phyloP scores from a whole-genome alignment of 306 rosid genomes.

The Vigna nakashimae region DNA sequence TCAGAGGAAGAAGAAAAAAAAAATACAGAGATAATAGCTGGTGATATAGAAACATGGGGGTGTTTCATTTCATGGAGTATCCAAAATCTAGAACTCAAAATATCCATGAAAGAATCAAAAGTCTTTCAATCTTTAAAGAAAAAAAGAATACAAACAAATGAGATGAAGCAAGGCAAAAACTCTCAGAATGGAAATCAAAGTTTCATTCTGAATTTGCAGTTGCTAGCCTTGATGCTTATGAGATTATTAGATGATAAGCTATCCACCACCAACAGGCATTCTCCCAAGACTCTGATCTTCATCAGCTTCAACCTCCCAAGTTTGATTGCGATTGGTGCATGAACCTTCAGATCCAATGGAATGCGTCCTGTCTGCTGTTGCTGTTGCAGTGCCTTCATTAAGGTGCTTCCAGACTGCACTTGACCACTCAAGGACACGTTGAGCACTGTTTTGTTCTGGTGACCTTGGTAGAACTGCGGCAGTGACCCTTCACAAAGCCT shows the following conservation, averaged over 20 bases:
- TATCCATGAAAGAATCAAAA: constrained; percentile 29
- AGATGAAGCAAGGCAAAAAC: constrained; percentile 35
- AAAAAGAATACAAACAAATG: neutral
- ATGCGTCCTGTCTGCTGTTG: constrained; percentile 79
- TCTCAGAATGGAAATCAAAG: constrained; percentile 38
- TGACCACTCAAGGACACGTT: constrained; percentile 75
- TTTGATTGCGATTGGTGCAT: constrained; percentile 73
- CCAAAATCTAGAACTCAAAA: neutral
- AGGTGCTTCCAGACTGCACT: constrained; percentile 67
- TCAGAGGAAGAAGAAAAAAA: neutral
- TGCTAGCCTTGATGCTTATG: constrained; percentile 81
- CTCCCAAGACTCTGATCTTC: constrained; percentile 73
- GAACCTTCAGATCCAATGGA: constrained; percentile 76
- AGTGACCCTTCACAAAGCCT: constrained; percentile 79
- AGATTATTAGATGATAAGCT: constrained; percentile 73
- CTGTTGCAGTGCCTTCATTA: constrained; percentile 77
- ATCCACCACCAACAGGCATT: constrained; percentile 79
- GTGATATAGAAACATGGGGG: neutral
- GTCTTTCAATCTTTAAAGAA: neutral
- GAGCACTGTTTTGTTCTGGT: constrained; percentile 71
- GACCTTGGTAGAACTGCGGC: constrained; percentile 90
- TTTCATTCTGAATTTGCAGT: constrained; percentile 70
- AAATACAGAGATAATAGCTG: neutral
- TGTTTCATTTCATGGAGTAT: neutral
- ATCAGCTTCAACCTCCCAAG: constrained; percentile 76